Conservation (phyloP, 257 asterid species). For the Voacanga thouarsii region DNA sequence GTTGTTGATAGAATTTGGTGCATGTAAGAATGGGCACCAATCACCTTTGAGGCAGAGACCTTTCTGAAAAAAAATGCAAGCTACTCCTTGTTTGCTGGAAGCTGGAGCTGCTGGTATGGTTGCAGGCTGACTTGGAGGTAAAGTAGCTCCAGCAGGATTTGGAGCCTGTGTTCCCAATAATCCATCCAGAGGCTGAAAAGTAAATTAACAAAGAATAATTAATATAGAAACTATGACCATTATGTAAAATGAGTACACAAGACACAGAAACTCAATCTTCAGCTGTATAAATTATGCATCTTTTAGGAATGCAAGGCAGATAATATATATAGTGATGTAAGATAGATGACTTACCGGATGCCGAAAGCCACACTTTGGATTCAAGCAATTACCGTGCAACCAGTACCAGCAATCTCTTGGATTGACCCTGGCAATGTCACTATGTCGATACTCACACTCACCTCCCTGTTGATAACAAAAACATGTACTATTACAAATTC, state of each 20-base stretch:
- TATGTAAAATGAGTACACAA: background rate
- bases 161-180: constrained; percentile 54
- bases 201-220: constrained; percentile 1
- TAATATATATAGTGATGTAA: background rate
- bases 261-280: background rate
- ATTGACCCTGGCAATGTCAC: constrained; percentile 76
- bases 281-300: background rate
- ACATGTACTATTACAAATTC: background rate
- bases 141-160: constrained; percentile 45
- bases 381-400: constrained; percentile 83
- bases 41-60: constrained; percentile 79
- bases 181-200: constrained; percentile 80
- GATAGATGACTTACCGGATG: constrained; percentile 69
- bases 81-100: constrained; percentile 56
- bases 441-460: constrained; percentile 89
- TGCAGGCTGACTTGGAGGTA: constrained; percentile 40
- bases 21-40: constrained; percentile 80
- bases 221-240: background rate
- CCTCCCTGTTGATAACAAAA: constrained; percentile 49
- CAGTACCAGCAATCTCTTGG: constrained; percentile 91
- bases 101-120: constrained; percentile 33
- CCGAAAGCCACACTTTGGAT: constrained; percentile 72
- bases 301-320: background rate
- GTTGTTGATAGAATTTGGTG: constrained; percentile 42
- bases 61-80: constrained; percentile 77